Evolutionary conservation across 345 rosid species (phyloP).

Genomic region (Aurinia saxatilis): DNA sequence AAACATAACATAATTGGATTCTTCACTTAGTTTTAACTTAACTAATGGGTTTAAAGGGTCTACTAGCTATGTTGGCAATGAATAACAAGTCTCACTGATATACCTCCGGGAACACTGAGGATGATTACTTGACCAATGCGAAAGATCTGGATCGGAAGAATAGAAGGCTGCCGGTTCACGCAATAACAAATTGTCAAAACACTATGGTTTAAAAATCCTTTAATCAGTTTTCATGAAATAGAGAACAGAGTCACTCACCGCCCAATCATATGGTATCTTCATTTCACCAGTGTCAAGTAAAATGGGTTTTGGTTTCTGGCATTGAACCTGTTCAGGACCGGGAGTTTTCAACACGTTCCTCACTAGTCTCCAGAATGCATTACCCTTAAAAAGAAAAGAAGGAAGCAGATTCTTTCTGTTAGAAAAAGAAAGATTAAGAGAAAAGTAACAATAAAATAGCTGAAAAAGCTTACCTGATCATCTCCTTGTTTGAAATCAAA

Average conservation of each 20-base stretch:
- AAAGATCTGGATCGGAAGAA: slow-evolving; percentile 89
- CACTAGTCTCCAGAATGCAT: slow-evolving; percentile 85
- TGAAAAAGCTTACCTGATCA: slow-evolving; percentile 55
- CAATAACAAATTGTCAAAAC: background rate
- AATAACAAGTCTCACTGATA: background rate
- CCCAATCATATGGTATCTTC: slow-evolving; percentile 95
- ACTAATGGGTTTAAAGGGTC: too few species aligned
- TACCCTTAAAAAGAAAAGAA: slow-evolving; percentile 47
- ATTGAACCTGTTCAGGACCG: slow-evolving; percentile 52
- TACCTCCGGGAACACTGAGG: slow-evolving; percentile 98
- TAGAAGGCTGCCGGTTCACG: slow-evolving; percentile 59
- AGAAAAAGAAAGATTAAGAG: background rate
- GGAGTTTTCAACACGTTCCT: slow-evolving; percentile 74
- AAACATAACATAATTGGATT: too few species aligned
- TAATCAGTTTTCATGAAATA: background rate
- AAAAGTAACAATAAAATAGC: slow-evolving; percentile 15
- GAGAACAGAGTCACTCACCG: slow-evolving; percentile 46
- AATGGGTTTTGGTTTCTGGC: slow-evolving; percentile 91
- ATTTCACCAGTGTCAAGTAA: slow-evolving; percentile 98
- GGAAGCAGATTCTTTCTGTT: background rate
- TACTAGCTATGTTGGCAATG: background rate
- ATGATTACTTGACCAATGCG: slow-evolving; percentile 82
- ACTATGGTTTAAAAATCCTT: background rate
- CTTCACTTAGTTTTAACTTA: too few species aligned
- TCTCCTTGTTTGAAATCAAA: slow-evolving; percentile 98